Evolutionary conservation across 202 grass and related monocot species (phyloP).

Genomic region (Zoysia matrella): DNA sequence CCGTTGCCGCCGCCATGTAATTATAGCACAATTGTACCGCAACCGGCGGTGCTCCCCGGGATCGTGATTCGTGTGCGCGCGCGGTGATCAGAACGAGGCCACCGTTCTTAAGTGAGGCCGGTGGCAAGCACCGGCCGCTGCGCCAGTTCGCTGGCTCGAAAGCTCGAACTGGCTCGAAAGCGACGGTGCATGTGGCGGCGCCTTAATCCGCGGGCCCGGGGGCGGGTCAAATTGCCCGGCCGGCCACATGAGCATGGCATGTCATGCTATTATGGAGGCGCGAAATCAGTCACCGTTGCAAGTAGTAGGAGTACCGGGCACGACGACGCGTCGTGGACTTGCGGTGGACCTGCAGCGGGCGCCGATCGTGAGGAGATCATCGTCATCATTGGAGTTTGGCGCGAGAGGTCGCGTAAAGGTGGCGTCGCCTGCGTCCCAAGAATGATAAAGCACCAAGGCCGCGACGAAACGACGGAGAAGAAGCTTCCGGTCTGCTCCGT

Average conservation of each 20-base stretch:
- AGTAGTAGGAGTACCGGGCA: conserved; percentile 31
- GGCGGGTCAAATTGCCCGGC: conserved; percentile 29
- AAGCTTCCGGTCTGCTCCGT: conserved; percentile 48
- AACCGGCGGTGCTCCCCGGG: not conserved
- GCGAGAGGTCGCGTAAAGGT: conserved; percentile 39
- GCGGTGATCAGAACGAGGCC: too few relatives aligned
- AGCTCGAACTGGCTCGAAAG: conserved; percentile 41
- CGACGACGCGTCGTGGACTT: conserved; percentile 3
- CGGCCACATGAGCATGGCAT: conserved; percentile 39
- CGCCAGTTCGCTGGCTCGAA: conserved; percentile 3
- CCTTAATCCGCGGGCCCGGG: conserved; percentile 42
- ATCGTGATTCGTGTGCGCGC: not conserved
- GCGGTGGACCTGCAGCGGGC: not conserved
- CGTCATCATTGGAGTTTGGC: conserved; percentile 4
- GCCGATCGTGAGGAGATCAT: not conserved
- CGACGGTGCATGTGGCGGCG: conserved; percentile 48
- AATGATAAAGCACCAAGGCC: conserved; percentile 35
- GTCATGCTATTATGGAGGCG: conserved; percentile 24
- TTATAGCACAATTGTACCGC: not conserved
- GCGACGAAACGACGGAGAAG: conserved; percentile 30
- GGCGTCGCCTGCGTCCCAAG: conserved; percentile 29
- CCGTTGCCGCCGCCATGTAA: not conserved
- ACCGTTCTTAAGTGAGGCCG: not conserved
- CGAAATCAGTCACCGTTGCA: not conserved
- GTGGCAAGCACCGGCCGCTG: not conserved